These are phyloP conservation scores for Puccinellia tenuiflora DNA, from an alignment of 176 grass and related monocot species.

Conservation along the genomic window DNA sequence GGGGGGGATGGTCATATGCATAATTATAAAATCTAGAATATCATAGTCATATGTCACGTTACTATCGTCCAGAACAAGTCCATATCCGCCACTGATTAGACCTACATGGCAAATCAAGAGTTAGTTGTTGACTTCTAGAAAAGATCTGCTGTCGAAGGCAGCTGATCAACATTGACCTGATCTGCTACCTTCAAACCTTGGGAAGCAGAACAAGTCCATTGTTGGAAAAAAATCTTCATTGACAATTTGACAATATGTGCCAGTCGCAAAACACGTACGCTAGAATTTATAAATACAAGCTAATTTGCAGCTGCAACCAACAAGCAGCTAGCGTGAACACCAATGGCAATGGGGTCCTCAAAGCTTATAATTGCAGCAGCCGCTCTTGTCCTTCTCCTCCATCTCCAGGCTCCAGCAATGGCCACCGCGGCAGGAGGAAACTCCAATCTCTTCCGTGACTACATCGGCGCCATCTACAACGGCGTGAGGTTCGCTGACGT, in stretches of 20 bases:
- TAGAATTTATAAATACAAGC: background rate
- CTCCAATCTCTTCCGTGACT: constrained; percentile 68
- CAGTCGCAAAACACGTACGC: background rate
- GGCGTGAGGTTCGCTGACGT: constrained; percentile 79
- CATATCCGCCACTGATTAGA: too few relatives aligned
- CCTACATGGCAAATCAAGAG: too few relatives aligned
- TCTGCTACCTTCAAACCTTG: too few relatives aligned
- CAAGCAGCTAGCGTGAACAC: background rate
- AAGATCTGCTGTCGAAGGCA: too few relatives aligned
- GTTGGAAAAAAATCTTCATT: background rate
- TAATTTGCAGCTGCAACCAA: background rate
- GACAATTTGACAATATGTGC: too few relatives aligned
- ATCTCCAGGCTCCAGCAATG: background rate
- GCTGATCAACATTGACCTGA: too few relatives aligned
- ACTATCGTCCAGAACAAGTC: too few relatives aligned
- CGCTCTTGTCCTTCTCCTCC: constrained; percentile 13
- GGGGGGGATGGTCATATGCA: too few relatives aligned
- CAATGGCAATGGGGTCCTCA: constrained; percentile 41
- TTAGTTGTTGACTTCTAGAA: too few relatives aligned
- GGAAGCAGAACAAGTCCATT: background rate
- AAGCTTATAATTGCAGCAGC: constrained; percentile 31
- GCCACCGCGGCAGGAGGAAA: constrained; percentile 17
- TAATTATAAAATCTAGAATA: too few relatives aligned
- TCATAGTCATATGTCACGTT: too few relatives aligned
- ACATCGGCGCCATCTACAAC: constrained; percentile 65